phyloP scores from a whole-genome alignment of 805 yeast genomes.

The Vanderwaltozyma yarrowii region DNA sequence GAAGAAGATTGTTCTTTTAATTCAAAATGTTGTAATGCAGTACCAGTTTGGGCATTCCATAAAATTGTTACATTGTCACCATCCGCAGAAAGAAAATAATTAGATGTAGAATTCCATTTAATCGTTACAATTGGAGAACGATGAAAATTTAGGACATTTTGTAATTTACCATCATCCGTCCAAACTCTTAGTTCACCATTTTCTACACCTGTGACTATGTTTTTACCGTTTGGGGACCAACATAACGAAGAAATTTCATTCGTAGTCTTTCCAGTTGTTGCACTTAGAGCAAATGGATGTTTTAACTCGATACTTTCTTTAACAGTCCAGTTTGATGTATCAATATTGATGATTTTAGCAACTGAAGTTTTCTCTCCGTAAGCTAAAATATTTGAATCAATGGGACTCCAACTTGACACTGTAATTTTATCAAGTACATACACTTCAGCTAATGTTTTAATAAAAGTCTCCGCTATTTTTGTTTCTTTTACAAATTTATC shows the following conservation, averaged over 20 bases:
- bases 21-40: constrained; percentile 39
- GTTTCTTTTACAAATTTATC: constrained; percentile 5
- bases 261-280: constrained; percentile 10
- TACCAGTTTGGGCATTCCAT: constrained; percentile 57
- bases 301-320: constrained; percentile 15
- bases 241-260: constrained; percentile 30
- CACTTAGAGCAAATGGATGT: constrained; percentile 29
- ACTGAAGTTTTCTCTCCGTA: constrained; percentile 43
- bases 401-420: constrained; percentile 50
- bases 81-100: constrained; percentile 51
- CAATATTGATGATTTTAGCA: constrained; percentile 36
- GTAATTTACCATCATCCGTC: constrained; percentile 59
- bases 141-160: constrained; percentile 45
- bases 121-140: constrained; percentile 44
- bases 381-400: constrained; percentile 35
- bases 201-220: constrained; percentile 52
- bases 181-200: constrained; percentile 74
- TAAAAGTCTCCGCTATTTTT: constrained; percentile 10
- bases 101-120: constrained; percentile 51
- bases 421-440: constrained; percentile 33
- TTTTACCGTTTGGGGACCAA: constrained; percentile 62
- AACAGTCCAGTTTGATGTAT: constrained; percentile 10
- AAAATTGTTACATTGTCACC: constrained; percentile 41
- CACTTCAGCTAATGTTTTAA: constrained; percentile 31
- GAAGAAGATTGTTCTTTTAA: constrained; percentile 8